Base-by-base conservation (phyloP, 257 asterid species). In the Solanum medicagineum region DNA sequence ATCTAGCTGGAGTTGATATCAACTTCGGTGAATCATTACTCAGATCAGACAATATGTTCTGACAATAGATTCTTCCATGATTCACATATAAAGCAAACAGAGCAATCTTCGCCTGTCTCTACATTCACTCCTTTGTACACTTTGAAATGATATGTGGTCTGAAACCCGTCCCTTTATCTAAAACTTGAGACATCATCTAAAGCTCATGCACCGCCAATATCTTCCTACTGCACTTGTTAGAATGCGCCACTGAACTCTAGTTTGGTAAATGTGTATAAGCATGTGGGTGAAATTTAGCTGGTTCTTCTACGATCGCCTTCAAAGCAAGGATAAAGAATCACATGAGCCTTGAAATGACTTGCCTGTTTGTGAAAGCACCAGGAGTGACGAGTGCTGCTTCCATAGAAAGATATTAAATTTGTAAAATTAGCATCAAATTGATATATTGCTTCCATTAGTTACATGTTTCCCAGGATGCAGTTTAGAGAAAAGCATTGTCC, bases 361-460 rank as follows among this genome's bases (percentile, higher is more conserved):
- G 62, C 83, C 86, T 86, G 83, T 86, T 85, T 91, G 93, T 63
- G 94, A 89, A 84, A 95, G 88, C 87, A 95, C 89, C 77, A 93
- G 87, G 85, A 96, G 87, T 7, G 98, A 92, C 26, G 98, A 91
- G 65, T 84, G 87, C 99, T 96, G 95, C 86, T 87, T 83, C 54
- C 59, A 68, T 51, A 29, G 81, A 69, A 36, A 49, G 29, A 66
- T 70, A 74, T 66, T 86, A 80, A 44, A 59, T 49, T 80, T 19
- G 69, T 68, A 51, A 77, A 77, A 77, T 77, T 29, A 51, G 82
- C 63, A 77, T 51, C 45, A 77, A 51, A 24, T 9, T 24, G 83
- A 40, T 24, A 26, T 16, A 16, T 51, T 51, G 63, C 17, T 77
- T 53, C 14, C 26, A 47, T 40, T 47, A 77, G 11, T 77, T 9